These are phyloP conservation scores for Inga laurina DNA, from an alignment of 306 rosid genomes.

Conservation along the genomic window DNA sequence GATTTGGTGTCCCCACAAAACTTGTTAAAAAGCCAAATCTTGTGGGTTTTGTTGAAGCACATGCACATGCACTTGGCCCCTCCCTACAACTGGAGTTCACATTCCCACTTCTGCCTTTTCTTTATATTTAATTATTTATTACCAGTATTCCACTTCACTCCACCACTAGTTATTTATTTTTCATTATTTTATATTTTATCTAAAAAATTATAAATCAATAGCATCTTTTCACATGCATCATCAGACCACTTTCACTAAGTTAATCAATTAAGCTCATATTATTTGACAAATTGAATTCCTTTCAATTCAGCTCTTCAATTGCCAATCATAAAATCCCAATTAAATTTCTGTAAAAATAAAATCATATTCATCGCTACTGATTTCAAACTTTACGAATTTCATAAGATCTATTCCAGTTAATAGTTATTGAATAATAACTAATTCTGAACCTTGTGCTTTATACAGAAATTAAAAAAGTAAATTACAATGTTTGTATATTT, in stretches of 20 bases:
- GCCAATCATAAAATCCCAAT: background rate
- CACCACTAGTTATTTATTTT: background rate
- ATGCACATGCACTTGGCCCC: slow-evolving; percentile 23
- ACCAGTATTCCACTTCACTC: background rate
- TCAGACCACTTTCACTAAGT: background rate
- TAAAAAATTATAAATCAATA: background rate
- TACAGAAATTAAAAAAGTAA: background rate
- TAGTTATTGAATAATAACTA: background rate
- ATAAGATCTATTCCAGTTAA: too few relatives aligned
- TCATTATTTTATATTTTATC: background rate
- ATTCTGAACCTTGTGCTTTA: too few relatives aligned
- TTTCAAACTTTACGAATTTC: background rate
- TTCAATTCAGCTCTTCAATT: background rate
- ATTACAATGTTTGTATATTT: background rate
- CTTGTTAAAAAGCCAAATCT: slow-evolving; percentile 28
- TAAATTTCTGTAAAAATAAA: too few relatives aligned
- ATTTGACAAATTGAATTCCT: background rate
- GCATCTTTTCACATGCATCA: background rate
- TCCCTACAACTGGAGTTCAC: slow-evolving; percentile 12
- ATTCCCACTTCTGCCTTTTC: background rate
- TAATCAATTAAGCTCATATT: background rate
- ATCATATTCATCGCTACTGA: background rate
- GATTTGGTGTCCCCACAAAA: slow-evolving; percentile 47
- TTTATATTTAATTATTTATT: background rate
- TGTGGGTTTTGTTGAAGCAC: slow-evolving; percentile 37